Percentiles rank a stretch among this genome's conserved stretches.
Conservation (phyloP, 208 protist genomes). For the Eutreptiella sp. region DNA sequence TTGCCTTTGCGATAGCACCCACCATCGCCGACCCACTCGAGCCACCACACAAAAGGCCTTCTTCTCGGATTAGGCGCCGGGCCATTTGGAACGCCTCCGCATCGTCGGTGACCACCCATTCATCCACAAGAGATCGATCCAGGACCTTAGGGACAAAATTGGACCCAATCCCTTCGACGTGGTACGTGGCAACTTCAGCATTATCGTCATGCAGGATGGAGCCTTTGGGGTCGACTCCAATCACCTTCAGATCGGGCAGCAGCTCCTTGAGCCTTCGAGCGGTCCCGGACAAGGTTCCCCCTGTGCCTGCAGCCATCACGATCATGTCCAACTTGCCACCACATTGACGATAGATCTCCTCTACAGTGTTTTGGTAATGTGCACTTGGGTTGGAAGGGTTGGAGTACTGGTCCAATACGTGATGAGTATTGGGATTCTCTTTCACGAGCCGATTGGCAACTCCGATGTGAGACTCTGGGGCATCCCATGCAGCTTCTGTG, state of each 20-base stretch:
- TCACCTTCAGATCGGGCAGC: constrained; percentile 64
- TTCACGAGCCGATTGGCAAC: constrained; percentile 77
- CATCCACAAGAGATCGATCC: constrained; percentile 73
- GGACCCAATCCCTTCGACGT: constrained; percentile 96
- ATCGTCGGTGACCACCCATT: constrained; percentile 87
- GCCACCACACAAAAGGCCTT: constrained; percentile 90
- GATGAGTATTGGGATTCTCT: constrained; percentile 82
- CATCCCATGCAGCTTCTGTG: constrained; percentile 85
- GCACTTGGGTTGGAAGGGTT: constrained; percentile 88
- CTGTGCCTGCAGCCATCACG: constrained; percentile 87
- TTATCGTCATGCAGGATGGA: constrained; percentile 85
- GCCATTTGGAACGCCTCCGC: constrained; percentile 85
- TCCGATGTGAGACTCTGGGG: constrained; percentile 90
- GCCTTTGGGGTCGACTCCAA: constrained; percentile 91
- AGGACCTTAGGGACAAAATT: constrained; percentile 94
- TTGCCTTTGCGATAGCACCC: constrained; percentile 79
- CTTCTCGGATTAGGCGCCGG: constrained; percentile 78
- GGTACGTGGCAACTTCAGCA: constrained; percentile 49
- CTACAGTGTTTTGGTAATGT: constrained; percentile 89
- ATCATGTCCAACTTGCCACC: constrained; percentile 91
- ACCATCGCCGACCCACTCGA: constrained; percentile 81
- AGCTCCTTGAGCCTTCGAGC: constrained; percentile 70
- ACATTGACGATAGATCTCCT: constrained; percentile 89
- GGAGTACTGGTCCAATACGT: constrained; percentile 92
- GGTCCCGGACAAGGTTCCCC: constrained; percentile 92